These are phyloP conservation scores for Zopfia rhizophila DNA, from an alignment of 2,329 filamentous ascomycete genomes.

Conservation along the genomic window DNA sequence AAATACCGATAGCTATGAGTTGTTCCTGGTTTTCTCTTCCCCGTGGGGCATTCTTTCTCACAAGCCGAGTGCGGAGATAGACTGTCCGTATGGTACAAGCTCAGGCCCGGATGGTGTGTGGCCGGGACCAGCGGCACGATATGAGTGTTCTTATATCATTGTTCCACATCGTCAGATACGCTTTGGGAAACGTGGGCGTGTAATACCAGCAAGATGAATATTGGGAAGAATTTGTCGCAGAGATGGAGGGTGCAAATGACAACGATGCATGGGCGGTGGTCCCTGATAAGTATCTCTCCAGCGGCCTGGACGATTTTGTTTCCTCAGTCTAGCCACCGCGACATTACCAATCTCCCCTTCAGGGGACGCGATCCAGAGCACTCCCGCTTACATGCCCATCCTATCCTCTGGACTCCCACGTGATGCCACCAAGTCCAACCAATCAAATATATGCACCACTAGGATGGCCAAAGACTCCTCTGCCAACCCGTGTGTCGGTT, in stretches of 20 bases:
- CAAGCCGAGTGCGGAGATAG: constrained; percentile 18
- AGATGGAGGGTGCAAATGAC: constrained; percentile 6
- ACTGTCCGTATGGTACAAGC: constrained; percentile 8
- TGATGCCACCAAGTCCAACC: constrained; percentile 16
- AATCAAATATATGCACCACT: constrained; percentile 16
- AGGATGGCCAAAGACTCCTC: constrained; percentile 19
- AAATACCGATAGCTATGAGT: constrained; percentile 21
- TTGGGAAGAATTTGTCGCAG: constrained; percentile 16
- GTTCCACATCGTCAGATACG: constrained; percentile 14
- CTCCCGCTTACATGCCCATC: background rate
- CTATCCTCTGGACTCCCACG: constrained; percentile 9
- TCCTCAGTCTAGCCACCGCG: constrained; percentile 13
- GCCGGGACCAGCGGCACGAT: constrained; percentile 15
- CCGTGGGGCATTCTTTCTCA: constrained; percentile 20
- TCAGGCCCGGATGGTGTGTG: constrained; percentile 13
- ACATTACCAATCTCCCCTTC: constrained; percentile 22
- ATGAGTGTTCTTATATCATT: constrained; percentile 9
- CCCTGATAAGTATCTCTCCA: constrained; percentile 27
- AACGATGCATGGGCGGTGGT: constrained; percentile 16
- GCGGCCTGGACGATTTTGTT: constrained; percentile 5
- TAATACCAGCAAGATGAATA: constrained; percentile 22
- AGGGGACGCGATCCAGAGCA: constrained; percentile 14
- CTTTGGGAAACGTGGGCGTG: constrained; percentile 11
- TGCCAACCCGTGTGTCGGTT: constrained; percentile 14
- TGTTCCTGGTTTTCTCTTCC: constrained; percentile 11